Base-by-base conservation (phyloP, 202 grass and related monocot genomes). In the Thinopyrum obtusiflorum region DNA sequence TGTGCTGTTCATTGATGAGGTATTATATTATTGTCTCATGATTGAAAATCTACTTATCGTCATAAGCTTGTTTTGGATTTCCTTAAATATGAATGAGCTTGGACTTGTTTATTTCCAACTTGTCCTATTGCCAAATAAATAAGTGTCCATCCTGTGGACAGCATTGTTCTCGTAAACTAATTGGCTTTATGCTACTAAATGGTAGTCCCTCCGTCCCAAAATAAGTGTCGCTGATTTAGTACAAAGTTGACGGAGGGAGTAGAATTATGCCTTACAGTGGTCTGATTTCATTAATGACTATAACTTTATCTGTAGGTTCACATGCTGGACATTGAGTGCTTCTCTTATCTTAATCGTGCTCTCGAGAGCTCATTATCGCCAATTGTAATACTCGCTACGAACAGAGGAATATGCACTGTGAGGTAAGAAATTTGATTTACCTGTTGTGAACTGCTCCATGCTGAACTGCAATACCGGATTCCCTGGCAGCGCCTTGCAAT, bases 321-420 rank as follows among this genome's bases (percentile, higher is more conserved):
- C 86, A 97, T 99, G 90, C 80, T 99, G 66, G 93, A 98, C 74
- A 88, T 98, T 33, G 97, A 98, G 86, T 98, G 97, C 20, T 98
- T 96, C 87, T 98, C 97, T 36, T 96, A 96, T 87, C 92, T 98
- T 77, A 98, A 98, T 88, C 93, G 93, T 85, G 93, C 97, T 61
- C 75, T 99, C 60, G 97, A 99, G 73, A 99, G 93, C 78, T 76
- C 97, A 71, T 86, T 98, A 69, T 91, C 93, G n/a, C 97, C 97
- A 13, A 96, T 98, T 77, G 93, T 98, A 83, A 96, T 98, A 85
- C 91, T 98, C 24, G 93, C 93, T 80, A 98, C 92, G 0, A 94
- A 98, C 63, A 90, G 97, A 88, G 93, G 97, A 90, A 90, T 98
- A 88, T 98, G 97, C 66, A 92, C 68, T 82, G 97, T 96, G 53